These are phyloP conservation scores for Ascoidea rubescens DNA, from an alignment of 805 yeast genomes.

Conservation along the genomic window DNA sequence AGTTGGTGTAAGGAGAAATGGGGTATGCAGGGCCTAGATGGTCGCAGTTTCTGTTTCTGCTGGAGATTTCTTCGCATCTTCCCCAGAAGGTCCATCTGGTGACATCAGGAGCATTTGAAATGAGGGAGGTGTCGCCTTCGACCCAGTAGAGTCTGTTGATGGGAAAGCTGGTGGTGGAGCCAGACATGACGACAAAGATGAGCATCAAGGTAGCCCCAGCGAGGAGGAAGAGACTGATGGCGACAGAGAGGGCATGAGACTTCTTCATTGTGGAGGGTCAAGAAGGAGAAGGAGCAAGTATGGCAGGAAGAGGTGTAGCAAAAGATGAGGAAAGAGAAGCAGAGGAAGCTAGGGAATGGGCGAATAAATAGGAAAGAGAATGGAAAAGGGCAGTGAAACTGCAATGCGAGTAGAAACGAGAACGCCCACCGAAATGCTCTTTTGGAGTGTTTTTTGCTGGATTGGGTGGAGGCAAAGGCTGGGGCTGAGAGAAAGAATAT, in stretches of 20 bases:
- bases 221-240: slow-evolving; percentile 2
- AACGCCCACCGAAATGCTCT: too few relatives aligned
- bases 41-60: slow-evolving; percentile 35
- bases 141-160: slow-evolving; percentile 65
- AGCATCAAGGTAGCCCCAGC: slow-evolving; percentile 25
- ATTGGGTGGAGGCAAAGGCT: too few relatives aligned
- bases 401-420: too few relatives aligned
- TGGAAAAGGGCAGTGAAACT: too few relatives aligned
- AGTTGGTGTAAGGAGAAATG: slow-evolving; percentile 70
- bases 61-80: slow-evolving; percentile 31
- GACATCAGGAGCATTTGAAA: slow-evolving; percentile 24
- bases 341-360: too few relatives aligned
- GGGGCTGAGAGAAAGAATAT: too few relatives aligned
- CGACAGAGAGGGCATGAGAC: not conserved
- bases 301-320: too few relatives aligned
- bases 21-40: slow-evolving; percentile 62
- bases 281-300: too few relatives aligned
- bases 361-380: too few relatives aligned
- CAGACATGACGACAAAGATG: slow-evolving; percentile 49
- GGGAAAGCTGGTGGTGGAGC: slow-evolving; percentile 41
- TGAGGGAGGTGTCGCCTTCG: slow-evolving; percentile 52
- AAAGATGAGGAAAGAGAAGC: too few relatives aligned
- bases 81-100: slow-evolving; percentile 82
- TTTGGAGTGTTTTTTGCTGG: too few relatives aligned
- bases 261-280: not conserved